Base-by-base conservation (phyloP, 257 asterid species). In the Gardenia jasminoides region DNA sequence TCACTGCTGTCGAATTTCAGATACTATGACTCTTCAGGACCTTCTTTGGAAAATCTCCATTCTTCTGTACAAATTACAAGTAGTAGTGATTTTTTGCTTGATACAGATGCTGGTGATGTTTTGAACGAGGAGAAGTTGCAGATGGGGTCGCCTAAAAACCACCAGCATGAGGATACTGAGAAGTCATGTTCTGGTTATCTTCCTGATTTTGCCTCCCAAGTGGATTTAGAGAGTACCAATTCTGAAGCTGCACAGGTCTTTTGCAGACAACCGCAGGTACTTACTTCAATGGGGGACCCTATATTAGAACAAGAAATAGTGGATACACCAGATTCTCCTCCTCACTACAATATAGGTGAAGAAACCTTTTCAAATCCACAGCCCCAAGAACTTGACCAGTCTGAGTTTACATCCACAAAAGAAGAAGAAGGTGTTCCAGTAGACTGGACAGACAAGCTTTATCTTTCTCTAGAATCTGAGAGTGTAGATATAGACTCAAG, bases 111-210 rank as follows among this genome's bases (percentile, higher is more conserved):
- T 46, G 61, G 48, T 30, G 19, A 9, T n/a, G 72, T 62, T 61
- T 33, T 9, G 31, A 33, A 58, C 75, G 15, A 28, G 31, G 83
- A 65, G 72, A 76, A 52, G 17, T 83, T 66, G 67, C 76, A 50
- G 19, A 64, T n/a, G 33, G 61, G 19, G 68, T 66, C 41, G 54
- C 30, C 46, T 8, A 72, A 70, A 46, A 46, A 67, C 62, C 28
- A 36, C n/a, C 78, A 70, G 54, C 11, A 66, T 66, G 82, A 83
- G n/a, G 79, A 80, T 73, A 15, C 56, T 46, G 82, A 77, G 62
- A 48, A 20, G 26, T 70, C 70, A 20, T 70, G 52, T 28, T 64
- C 70, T 12, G 39, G 56, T 47, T 83, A 66, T 77, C 81, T 77
- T 44, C 68, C 33, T 52, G 70, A 76, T 22, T 76, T 81, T 9